Percentiles rank a stretch among this genome's conserved stretches.
These are phyloP conservation scores for Panaeolus papilionaceus DNA, from an alignment of 768 basidiomycete species.

Conservation along the genomic window DNA sequence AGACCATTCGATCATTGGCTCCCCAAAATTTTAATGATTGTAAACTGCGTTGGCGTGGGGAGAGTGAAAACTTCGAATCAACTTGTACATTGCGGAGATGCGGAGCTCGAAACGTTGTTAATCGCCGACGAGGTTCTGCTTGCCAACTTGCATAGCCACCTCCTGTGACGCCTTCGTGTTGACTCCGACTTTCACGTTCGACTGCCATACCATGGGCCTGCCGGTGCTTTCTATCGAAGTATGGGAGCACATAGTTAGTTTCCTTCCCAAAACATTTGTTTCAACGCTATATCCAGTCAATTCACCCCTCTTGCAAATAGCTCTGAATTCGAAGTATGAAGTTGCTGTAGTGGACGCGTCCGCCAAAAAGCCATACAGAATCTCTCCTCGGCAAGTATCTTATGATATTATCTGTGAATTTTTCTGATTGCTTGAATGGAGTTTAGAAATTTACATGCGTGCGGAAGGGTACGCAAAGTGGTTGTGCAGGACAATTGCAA, in stretches of 20 bases:
- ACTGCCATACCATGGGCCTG: background rate
- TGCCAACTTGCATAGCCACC: background rate
- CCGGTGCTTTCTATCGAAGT: background rate
- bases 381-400: background rate
- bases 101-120: background rate
- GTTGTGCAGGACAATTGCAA: background rate
- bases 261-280: background rate
- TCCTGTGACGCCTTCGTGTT: no score
- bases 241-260: background rate
- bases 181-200: background rate
- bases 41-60: no score
- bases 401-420: background rate
- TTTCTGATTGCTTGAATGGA: background rate
- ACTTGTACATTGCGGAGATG: no score
- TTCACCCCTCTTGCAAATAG: background rate
- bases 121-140: background rate
- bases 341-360: background rate
- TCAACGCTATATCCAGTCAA: background rate
- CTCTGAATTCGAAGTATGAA: background rate
- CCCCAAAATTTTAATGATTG: no score
- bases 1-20: no score
- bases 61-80: background rate
- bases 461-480: background rate
- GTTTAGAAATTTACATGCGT: background rate
- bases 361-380: background rate